These are phyloP conservation scores for Boletus reticuloceps DNA, from an alignment of 768 basidiomycete species.

Conservation along the genomic window DNA sequence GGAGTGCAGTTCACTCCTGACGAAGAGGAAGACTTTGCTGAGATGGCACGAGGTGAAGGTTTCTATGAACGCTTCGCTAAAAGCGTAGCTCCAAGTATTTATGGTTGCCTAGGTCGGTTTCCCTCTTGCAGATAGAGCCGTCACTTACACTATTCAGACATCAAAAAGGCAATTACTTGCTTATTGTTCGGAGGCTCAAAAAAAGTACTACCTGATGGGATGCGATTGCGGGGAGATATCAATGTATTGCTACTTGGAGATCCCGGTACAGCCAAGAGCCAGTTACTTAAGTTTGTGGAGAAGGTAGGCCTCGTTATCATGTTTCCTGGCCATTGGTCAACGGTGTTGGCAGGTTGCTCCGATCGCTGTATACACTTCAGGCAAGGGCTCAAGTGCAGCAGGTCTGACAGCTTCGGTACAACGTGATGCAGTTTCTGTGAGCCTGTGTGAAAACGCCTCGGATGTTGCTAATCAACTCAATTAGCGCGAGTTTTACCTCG, in stretches of 20 bases:
- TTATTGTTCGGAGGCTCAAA: constrained; percentile 97
- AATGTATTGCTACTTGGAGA: constrained; percentile 96
- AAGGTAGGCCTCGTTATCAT: constrained; percentile 49
- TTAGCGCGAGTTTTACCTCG: constrained; percentile 96
- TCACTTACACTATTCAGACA: constrained; percentile 56
- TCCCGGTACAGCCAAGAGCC: constrained; percentile 98
- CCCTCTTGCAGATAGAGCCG: not conserved
- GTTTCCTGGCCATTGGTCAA: not conserved
- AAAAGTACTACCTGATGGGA: constrained; percentile 95
- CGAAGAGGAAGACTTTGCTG: constrained; percentile 95
- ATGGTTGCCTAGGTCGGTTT: constrained; percentile 77
- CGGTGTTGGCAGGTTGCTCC: constrained; percentile 72
- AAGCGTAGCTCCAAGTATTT: constrained; percentile 97
- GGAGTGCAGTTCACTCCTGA: constrained; percentile 89
- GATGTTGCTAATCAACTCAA: constrained; percentile 4
- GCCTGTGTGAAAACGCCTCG: constrained; percentile 24
- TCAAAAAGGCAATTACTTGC: constrained; percentile 96
- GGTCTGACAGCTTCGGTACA: constrained; percentile 98
- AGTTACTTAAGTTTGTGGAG: constrained; percentile 97
- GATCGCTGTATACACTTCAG: constrained; percentile 97
- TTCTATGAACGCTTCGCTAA: constrained; percentile 93
- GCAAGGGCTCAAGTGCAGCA: constrained; percentile 97
- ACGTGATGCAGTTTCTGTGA: constrained; percentile 84
- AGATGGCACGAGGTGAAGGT: constrained; percentile 83
- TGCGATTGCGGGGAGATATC: constrained; percentile 95